Percentiles rank a stretch among this genome's conserved stretches.
Evolutionary conservation across 1,284 basidiomycete genomes (phyloP).

Genomic region (Chalciporus sp.): DNA sequence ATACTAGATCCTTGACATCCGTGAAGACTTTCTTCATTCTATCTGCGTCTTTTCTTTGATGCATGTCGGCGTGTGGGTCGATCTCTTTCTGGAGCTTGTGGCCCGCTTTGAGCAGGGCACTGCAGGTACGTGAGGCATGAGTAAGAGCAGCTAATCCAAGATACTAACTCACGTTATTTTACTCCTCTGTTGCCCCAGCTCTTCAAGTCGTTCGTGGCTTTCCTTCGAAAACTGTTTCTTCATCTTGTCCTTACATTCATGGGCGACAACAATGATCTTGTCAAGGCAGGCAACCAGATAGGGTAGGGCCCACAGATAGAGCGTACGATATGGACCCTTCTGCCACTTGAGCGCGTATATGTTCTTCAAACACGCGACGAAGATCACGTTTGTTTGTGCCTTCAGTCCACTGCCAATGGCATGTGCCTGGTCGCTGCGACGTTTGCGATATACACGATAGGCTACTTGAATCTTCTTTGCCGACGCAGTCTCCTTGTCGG

Average conservation of each 20-base stretch:
- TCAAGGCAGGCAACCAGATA: constrained; percentile 51
- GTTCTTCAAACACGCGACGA: constrained; percentile 37
- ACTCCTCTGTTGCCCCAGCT: constrained; percentile 34
- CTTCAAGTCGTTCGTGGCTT: too few species aligned
- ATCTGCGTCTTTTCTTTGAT: constrained; percentile 18
- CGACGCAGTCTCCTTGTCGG: constrained; percentile 22
- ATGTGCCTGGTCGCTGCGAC: constrained; percentile 22
- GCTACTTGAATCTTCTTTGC: constrained; percentile 19
- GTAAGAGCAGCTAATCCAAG: not conserved
- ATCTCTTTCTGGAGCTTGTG: constrained; percentile 29
- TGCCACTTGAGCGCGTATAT: constrained; percentile 39
- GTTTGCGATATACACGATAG: constrained; percentile 29
- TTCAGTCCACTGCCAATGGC: constrained; percentile 31
- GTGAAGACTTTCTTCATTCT: constrained; percentile 27
- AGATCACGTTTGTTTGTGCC: constrained; percentile 31
- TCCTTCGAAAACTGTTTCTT: constrained; percentile 37
- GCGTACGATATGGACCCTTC: constrained; percentile 38
- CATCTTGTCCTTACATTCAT: constrained; percentile 35
- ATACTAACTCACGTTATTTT: constrained; percentile 32
- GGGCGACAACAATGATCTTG: constrained; percentile 30
- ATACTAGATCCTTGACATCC: constrained; percentile 30
- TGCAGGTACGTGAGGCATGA: constrained; percentile 6
- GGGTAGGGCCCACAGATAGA: constrained; percentile 54
- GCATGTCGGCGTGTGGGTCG: constrained; percentile 30
- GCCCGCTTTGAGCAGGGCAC: constrained; percentile 26